phyloP scores from a whole-genome alignment of 768 basidiomycete species.

The Leccinum uliginosum region DNA sequence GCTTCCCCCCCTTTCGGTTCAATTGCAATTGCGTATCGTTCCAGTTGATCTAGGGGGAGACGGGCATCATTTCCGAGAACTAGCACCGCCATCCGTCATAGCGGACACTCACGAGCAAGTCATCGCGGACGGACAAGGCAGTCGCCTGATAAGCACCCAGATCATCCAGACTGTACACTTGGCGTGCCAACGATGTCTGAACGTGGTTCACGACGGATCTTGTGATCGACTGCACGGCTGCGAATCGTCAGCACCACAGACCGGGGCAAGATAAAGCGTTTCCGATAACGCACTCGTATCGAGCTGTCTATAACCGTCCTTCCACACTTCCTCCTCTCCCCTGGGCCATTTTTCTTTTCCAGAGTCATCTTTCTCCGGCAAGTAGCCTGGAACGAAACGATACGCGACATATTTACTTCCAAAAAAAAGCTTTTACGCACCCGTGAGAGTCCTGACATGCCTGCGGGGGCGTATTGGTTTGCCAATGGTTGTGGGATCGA shows the following conservation, averaged over 20 bases:
- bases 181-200: slow-evolving; percentile 85
- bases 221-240: slow-evolving; percentile 61
- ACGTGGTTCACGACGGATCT: slow-evolving; percentile 79
- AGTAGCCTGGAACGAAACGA: slow-evolving; percentile 54
- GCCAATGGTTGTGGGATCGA: slow-evolving; percentile 66
- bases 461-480: slow-evolving; percentile 47
- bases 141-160: slow-evolving; percentile 90
- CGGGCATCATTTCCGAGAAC: not conserved
- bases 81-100: not conserved
- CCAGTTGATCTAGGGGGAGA: slow-evolving; percentile 62
- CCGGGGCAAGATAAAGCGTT: not conserved
- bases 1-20: slow-evolving; percentile 80
- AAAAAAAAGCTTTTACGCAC: slow-evolving; percentile 29
- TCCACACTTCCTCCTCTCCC: slow-evolving; percentile 77
- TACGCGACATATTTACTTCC: not conserved
- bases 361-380: slow-evolving; percentile 68
- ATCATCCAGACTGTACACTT: slow-evolving; percentile 84
- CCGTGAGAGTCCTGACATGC: slow-evolving; percentile 67
- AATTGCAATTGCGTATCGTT: slow-evolving; percentile 75
- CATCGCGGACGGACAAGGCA: slow-evolving; percentile 83
- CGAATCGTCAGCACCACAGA: slow-evolving; percentile 1
- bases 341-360: slow-evolving; percentile 85
- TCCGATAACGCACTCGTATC: slow-evolving; percentile 44
- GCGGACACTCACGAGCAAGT: slow-evolving; percentile 59
- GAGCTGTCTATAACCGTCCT: slow-evolving; percentile 51